These are phyloP conservation scores for Colletotrichum sidae DNA, from an alignment of 2,329 filamentous ascomycete genomes.

Conservation along the genomic window DNA sequence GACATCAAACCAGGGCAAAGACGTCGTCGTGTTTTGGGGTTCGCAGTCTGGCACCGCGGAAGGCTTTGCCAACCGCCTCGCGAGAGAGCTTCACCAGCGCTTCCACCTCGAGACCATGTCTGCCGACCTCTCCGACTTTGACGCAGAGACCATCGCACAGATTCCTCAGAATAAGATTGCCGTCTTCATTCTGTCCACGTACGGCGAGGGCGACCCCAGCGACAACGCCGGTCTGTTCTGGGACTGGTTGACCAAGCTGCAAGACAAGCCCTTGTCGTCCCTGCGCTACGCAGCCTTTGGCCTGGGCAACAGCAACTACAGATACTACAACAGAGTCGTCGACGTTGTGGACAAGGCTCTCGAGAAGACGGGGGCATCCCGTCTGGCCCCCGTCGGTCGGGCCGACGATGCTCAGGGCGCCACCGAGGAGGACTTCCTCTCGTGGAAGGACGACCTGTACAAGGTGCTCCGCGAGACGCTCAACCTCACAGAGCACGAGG, in stretches of 20 bases:
- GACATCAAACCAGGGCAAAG: constrained; percentile 3
- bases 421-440: constrained; percentile 51
- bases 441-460: constrained; percentile 48
- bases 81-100: constrained; percentile 51
- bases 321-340: constrained; percentile 52
- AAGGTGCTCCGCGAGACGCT: constrained; percentile 37
- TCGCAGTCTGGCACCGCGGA: constrained; percentile 61
- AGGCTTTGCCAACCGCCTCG: constrained; percentile 53
- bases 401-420: constrained; percentile 47
- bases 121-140: constrained; percentile 60
- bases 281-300: constrained; percentile 52
- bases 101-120: constrained; percentile 54
- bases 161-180: constrained; percentile 43
- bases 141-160: constrained; percentile 50
- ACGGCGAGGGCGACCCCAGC: constrained; percentile 54
- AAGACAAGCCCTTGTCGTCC: constrained; percentile 33
- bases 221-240: constrained; percentile 50
- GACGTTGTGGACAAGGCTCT: constrained; percentile 42
- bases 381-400: constrained; percentile 43
- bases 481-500: constrained; percentile 40
- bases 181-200: constrained; percentile 53
- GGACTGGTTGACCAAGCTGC: constrained; percentile 42
- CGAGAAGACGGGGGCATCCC: constrained; percentile 43
- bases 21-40: constrained; percentile 57
- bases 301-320: constrained; percentile 53